phyloP scores from a whole-genome alignment of 2,329 filamentous ascomycete genomes.

The Lachnellula subtilissima region DNA sequence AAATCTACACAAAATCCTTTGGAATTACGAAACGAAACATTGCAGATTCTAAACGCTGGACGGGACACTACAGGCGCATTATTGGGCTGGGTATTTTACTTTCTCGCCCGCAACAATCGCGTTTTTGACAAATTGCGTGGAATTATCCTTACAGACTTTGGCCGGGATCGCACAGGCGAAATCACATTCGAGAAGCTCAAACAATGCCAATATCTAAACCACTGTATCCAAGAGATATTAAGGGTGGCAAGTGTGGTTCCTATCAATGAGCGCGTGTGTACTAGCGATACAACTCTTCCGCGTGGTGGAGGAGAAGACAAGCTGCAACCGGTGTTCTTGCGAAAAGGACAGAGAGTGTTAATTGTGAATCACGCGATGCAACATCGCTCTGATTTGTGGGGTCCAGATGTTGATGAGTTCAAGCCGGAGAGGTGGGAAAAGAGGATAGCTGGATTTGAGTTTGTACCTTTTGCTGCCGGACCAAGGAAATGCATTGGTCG shows the following conservation, averaged over 20 bases:
- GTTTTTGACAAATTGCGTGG: constrained; percentile 39
- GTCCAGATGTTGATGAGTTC: constrained; percentile 44
- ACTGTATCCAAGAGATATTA: constrained; percentile 36
- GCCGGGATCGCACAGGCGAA: constrained; percentile 22
- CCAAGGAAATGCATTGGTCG: constrained; percentile 45
- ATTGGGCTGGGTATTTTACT: constrained; percentile 43
- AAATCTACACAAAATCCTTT: constrained; percentile 14
- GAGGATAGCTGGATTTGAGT: constrained; percentile 15
- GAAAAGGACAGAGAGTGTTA: constrained; percentile 21
- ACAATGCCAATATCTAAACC: constrained; percentile 20
- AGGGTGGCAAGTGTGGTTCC: constrained; percentile 44
- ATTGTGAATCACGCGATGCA: constrained; percentile 30
- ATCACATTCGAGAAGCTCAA: constrained; percentile 15
- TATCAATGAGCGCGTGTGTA: constrained; percentile 46
- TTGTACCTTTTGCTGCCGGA: constrained; percentile 4
- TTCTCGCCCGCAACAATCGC: constrained; percentile 35
- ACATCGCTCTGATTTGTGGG: constrained; percentile 54
- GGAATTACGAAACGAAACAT: constrained; percentile 20
- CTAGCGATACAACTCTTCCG: constrained; percentile 38
- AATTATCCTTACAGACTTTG: constrained; percentile 33
- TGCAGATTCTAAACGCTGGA: constrained; percentile 41
- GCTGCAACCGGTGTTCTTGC: constrained; percentile 29
- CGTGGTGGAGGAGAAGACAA: constrained; percentile 33
- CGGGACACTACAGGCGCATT: constrained; percentile 51
- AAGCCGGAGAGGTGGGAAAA: constrained; percentile 22